These are phyloP conservation scores for Collybia mongolica DNA, from an alignment of 768 basidiomycete genomes.

Conservation along the genomic window DNA sequence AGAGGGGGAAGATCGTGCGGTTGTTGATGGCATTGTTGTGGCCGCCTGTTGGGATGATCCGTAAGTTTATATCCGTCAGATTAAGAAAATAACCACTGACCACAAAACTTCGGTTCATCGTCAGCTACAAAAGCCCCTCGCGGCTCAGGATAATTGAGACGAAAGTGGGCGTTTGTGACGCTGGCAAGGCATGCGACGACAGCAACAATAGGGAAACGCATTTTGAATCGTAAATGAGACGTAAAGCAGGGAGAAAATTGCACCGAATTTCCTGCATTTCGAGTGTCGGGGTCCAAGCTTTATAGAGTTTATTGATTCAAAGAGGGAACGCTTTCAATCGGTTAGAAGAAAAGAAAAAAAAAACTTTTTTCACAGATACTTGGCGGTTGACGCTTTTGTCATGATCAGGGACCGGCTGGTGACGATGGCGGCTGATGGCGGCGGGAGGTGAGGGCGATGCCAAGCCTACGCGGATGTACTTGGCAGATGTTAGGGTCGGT, in stretches of 20 bases:
- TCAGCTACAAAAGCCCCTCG: constrained; percentile 65
- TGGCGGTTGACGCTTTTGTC: neutral
- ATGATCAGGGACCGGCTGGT: too few species aligned
- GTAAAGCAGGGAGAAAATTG: constrained; percentile 8
- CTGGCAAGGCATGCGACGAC: constrained; percentile 32
- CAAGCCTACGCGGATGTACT: too few species aligned
- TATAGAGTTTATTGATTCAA: neutral
- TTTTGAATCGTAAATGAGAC: neutral
- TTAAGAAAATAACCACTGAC: constrained; percentile 31
- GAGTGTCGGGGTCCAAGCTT: neutral
- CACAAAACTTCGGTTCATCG: constrained; percentile 60
- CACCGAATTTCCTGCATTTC: neutral
- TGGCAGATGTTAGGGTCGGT: too few species aligned
- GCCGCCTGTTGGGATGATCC: constrained; percentile 43
- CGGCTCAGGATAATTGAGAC: constrained; percentile 66
- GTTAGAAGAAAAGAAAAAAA: neutral
- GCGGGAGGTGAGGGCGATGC: too few species aligned
- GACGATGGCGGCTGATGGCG: too few species aligned
- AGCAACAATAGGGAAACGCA: constrained; percentile 32
- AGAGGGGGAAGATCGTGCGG: constrained; percentile 68
- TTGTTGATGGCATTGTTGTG: constrained; percentile 51
- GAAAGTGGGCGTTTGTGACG: constrained; percentile 67
- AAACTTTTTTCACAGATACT: constrained; percentile 8
- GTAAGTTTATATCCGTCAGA: too few species aligned
- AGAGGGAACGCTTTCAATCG: neutral